Base-by-base conservation (phyloP, 148 eudicot genomes). In the Rhododendron ovatum region DNA sequence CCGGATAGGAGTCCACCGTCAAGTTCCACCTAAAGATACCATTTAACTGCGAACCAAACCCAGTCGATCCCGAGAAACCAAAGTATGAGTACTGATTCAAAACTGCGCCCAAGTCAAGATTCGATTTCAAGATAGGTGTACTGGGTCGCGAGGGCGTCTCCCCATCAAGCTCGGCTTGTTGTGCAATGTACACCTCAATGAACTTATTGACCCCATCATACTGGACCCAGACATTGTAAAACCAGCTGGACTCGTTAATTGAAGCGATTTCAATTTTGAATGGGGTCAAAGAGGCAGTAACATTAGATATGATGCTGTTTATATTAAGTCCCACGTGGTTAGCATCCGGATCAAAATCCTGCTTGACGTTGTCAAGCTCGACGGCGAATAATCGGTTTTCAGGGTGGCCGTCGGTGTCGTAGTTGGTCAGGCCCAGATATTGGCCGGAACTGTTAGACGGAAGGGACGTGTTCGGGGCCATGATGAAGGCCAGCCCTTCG, bases 21-120 rank as follows among this genome's bases (percentile, higher is more conserved):
- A 96, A 79, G 59, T 96, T 96, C 99, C 99, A 96, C 85, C 92
- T 86, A 28, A 91, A 84, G 0, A 96, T 91, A 63, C 99, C 93
- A 84, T 94, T 95, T n/a, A 95, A 88, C 91, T 96, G 90, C 1
- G 35, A 74, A 1, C 53, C 26, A 5, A 15, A 82, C 20, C 99
- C 96, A 0, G 98, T 96, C 0, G 98, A 90, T 0, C 93, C 99
- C 2, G 99, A 90, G 77, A 96, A 96, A 11, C 99, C 99, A 83
- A 96, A 94, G 78, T 95, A 96, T 0, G 97, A 93, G 17, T 83
- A 12, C 86, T 89, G 88, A 26, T 83, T 76, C 0, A 96, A 93
- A 9, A 89, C 85, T 0, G 37, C 8, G 43, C 86, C 88, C 24
- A 96, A 89, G 82, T 96, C 93, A 9, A 96, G 84, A 24, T 80